These are phyloP conservation scores for Sclerotinia spermophila DNA, from an alignment of 2,329 filamentous ascomycete species.

Conservation along the genomic window DNA sequence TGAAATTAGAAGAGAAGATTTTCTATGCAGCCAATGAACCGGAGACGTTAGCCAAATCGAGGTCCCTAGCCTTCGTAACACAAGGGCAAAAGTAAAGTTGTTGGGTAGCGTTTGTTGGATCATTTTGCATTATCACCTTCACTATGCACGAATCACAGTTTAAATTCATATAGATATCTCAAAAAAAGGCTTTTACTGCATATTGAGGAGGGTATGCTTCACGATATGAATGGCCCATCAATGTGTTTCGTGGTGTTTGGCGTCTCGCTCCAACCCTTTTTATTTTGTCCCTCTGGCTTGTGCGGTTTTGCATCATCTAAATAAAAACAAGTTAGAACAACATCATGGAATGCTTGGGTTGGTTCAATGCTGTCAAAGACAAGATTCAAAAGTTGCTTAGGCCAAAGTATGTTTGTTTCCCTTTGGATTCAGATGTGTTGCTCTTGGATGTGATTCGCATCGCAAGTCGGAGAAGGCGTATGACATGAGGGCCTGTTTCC, in stretches of 20 bases:
- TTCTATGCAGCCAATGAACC: constrained; percentile 9
- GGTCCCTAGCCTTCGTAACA: constrained; percentile 1
- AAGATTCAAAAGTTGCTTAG: constrained; percentile 21
- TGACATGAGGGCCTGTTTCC: background rate
- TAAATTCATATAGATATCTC: background rate
- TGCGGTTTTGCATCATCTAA: background rate
- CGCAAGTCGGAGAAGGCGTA: constrained; percentile 25
- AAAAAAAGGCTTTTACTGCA: constrained; percentile 20
- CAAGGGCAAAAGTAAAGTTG: background rate
- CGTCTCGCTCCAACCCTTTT: constrained; percentile 24
- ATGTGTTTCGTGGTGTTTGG: constrained; percentile 25
- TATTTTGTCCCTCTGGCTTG: background rate
- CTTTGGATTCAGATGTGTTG: constrained; percentile 20
- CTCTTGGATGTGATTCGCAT: constrained; percentile 13
- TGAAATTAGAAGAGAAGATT: constrained; percentile 8
- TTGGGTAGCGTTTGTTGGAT: constrained; percentile 13
- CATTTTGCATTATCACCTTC: constrained; percentile 9
- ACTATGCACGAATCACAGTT: constrained; percentile 7
- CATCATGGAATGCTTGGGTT: background rate
- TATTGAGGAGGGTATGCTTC: constrained; percentile 26
- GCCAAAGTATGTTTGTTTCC: constrained; percentile 16
- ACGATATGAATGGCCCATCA: constrained; percentile 29
- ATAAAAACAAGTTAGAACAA: background rate
- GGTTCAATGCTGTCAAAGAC: constrained; percentile 16
- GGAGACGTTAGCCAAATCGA: constrained; percentile 10